Evolutionary conservation across 352 stramenopile species (phyloP), one percentile per base, ranked within the genome.

Genomic region (Globisporangium sylvaticum): DNA sequence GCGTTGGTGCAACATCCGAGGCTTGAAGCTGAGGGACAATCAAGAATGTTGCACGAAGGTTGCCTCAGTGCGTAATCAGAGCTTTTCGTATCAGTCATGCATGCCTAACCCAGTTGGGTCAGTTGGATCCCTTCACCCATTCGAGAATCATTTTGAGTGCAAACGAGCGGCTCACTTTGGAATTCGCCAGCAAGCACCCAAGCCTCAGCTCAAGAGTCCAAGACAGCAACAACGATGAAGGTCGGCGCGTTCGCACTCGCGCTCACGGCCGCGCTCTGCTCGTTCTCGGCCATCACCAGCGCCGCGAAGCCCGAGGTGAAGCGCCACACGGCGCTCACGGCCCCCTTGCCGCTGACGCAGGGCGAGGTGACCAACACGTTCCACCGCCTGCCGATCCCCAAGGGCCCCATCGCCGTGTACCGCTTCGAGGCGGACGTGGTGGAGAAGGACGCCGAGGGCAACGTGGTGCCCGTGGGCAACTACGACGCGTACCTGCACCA

Each of bases 401-500:
- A 84, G 57, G 86, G 86, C 12, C 86, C 86, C 22, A 92, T 94
- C 64, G 82, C 86, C 15, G 83, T 94, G n/a, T 90, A 91, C 67
- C 84, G 81, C 56, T 94, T 94, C 57, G 75, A 86, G 56, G 86
- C 83, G 7, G 86, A 92, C 31, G 79, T 94, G 5, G 86, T 94
- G 42, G 77, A 85, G 77, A 83, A 87, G 60, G 76, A 77, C 57
- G 73, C 77, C n/a, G 75, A 75, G 6, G 81, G 79, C 20, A 75
- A 84, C 22, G 62, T 89, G 3, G 65, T 89, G n/a, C 69, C 82
- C 9, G 80, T 89, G 42, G 71, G 81, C 9, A 84, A 72, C 10
- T 94, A 77, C 66, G 86, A 94, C 55, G 86, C 86, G 22, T 94
- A 94, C 66, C 67, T 94, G 60, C 86, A 94, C 70, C 86, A 94